These are phyloP conservation scores for Euphorbia tirucalli DNA, from an alignment of 345 rosid species.

Conservation along the genomic window DNA sequence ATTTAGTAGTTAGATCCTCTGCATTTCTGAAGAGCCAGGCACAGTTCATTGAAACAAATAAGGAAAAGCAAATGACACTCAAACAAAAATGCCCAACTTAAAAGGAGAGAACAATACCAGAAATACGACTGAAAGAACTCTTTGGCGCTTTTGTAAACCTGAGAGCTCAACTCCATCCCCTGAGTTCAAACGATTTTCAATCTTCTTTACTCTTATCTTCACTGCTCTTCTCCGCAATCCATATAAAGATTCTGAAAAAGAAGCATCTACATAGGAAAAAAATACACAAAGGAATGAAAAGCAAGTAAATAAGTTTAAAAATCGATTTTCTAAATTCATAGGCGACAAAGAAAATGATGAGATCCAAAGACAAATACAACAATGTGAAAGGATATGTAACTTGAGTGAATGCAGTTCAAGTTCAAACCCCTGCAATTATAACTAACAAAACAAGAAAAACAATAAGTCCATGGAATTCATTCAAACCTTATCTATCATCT, in stretches of 20 bases:
- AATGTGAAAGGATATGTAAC: background rate
- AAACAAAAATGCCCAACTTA: background rate
- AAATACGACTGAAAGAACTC: slow-evolving; percentile 83
- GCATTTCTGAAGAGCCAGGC: background rate
- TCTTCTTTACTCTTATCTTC: slow-evolving; percentile 51
- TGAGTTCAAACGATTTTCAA: slow-evolving; percentile 35
- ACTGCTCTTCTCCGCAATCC: slow-evolving; percentile 90
- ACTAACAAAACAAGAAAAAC: background rate
- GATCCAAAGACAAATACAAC: background rate
- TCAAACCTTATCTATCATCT: background rate
- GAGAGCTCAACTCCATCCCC: slow-evolving; percentile 58
- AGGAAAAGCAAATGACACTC: background rate
- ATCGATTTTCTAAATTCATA: slow-evolving; percentile 5
- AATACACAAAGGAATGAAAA: slow-evolving; percentile 7
- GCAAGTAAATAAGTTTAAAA: background rate
- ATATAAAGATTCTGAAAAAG: slow-evolving; percentile 90
- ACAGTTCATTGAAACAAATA: background rate
- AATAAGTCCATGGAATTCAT: background rate
- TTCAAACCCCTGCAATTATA: background rate
- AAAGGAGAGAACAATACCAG: slow-evolving; percentile 53
- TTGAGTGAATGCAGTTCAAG: background rate
- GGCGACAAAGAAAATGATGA: slow-evolving; percentile 4
- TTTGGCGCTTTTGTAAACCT: slow-evolving; percentile 75
- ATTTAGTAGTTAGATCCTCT: background rate
- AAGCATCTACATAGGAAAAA: slow-evolving; percentile 67